Base-by-base conservation (phyloP, 768 basidiomycete species). In the Suillus spraguei region DNA sequence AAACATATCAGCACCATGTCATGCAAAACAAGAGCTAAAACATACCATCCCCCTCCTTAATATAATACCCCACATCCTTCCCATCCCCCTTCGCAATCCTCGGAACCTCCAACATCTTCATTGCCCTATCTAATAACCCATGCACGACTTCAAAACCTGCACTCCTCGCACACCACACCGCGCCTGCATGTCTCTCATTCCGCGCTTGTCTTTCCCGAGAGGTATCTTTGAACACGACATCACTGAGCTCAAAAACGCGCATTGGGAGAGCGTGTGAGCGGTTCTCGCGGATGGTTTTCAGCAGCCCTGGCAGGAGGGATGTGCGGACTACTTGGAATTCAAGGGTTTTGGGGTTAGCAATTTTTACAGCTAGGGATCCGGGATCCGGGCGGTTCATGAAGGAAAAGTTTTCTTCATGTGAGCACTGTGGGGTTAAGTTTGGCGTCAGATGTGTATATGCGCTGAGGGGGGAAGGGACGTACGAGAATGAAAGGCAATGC, bases 241-340 rank as follows among this genome's bases (percentile, higher is more conserved):
- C 97, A 7, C 94, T 90, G 2, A 92, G 85, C 77, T 99, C 97
- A 73, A 99, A 99, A 63, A 99, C 86, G 65, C 88, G 91, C 74
- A 99, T 87, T 4, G 97, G 97, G 16, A 99, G 82, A 1, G 97
- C 74, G 67, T 97, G 94, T 66, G 93, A 93, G 59, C 92, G 88
- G 80, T 99, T 99, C 80, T 99, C 97, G 69, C 97, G 90, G 52
- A 97, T 82, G 20, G 96, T 97, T 80, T 99, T 99, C 69, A 99
- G 87, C 52, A 99, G 87, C 59, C 97, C 97, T 16, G 97, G 96
- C 8, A 99, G 81, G 60, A 99, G 88, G 33, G 96, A 94, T 2
- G 97, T 98, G 66, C 97, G 92, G 50, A 99, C 95, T 63, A 99
- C 91, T 78, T 99, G 97, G 79, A 97, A 99, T 76, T 99, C 97